Evolutionary conservation across 2,329 filamentous ascomycete species (phyloP).

Genomic region (Cladosporium sp.): DNA sequence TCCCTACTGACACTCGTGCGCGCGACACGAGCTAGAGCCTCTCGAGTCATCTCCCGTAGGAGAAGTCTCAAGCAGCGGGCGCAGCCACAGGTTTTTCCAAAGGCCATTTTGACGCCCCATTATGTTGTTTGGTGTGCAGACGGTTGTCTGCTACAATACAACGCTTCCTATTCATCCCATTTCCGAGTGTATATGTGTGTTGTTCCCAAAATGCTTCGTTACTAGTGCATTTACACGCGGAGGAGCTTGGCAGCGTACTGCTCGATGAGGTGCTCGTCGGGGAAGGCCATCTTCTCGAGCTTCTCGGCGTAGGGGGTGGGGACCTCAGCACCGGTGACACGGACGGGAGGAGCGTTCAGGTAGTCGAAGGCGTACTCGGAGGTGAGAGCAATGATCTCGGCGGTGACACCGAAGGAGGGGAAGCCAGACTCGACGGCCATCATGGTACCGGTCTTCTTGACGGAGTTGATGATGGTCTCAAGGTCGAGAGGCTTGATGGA

Average conservation of each 20-base stretch:
- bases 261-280: slow-evolving; percentile 81
- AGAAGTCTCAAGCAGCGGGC: neutral
- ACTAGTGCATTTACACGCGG: slow-evolving; percentile 52
- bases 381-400: slow-evolving; percentile 88
- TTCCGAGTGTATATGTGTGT: neutral
- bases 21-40: neutral
- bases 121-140: slow-evolving; percentile 1
- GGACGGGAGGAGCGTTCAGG: slow-evolving; percentile 86
- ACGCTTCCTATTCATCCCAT: neutral
- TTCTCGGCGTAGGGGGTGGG: slow-evolving; percentile 92
- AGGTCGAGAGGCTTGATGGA: slow-evolving; percentile 96
- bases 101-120: slow-evolving; percentile 9
- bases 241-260: slow-evolving; percentile 86
- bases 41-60: neutral
- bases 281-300: slow-evolving; percentile 94
- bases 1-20: slow-evolving; percentile 7
- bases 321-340: slow-evolving; percentile 94
- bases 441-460: slow-evolving; percentile 97
- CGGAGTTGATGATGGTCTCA: slow-evolving; percentile 89
- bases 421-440: slow-evolving; percentile 93
- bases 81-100: neutral
- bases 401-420: slow-evolving; percentile 86
- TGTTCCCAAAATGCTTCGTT: neutral
- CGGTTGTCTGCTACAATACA: neutral
- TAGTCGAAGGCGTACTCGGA: slow-evolving; percentile 99